Conservation (phyloP, 129 eudicot genomes). For the Scalesia atractyloides region DNA sequence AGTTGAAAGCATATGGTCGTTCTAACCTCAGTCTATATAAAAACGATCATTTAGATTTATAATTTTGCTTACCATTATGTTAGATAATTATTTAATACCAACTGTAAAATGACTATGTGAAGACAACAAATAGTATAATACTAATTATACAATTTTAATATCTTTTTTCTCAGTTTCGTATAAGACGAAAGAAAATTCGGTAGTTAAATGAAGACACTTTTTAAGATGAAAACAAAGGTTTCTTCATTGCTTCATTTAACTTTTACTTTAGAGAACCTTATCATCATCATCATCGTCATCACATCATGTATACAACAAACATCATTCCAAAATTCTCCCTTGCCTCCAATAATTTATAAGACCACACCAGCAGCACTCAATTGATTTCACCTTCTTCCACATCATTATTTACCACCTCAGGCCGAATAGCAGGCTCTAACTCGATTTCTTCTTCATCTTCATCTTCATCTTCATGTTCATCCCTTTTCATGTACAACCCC, state of each 20-base stretch:
- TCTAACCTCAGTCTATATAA: too few species aligned
- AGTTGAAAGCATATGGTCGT: too few species aligned
- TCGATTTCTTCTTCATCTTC: constrained; percentile 76
- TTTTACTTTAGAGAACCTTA: constrained; percentile 7
- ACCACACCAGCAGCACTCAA: neutral
- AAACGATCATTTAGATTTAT: neutral
- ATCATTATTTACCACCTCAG: constrained; percentile 34
- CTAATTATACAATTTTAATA: neutral
- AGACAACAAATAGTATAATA: neutral
- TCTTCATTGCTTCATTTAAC: constrained; percentile 14
- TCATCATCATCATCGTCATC: constrained; percentile 8
- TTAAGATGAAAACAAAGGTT: constrained; percentile 9
- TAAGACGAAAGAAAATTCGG: neutral
- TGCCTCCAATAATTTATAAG: constrained; percentile 18
- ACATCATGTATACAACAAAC: constrained; percentile 24
- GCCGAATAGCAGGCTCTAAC: constrained; percentile 16
- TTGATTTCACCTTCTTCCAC: constrained; percentile 90
- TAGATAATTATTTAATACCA: neutral
- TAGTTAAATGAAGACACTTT: neutral
- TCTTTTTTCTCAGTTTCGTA: neutral
- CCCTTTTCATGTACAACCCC: constrained; percentile 81
- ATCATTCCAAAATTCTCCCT: constrained; percentile 12
- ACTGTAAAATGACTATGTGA: neutral
- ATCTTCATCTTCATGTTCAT: constrained; percentile 81
- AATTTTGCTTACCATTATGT: constrained; percentile 5